A percentile compares a stretch with the other conserved stretches of the same genome.
Evolutionary conservation across 148 eudicot species (phyloP).

Genomic region (Spergularia bocconei): DNA sequence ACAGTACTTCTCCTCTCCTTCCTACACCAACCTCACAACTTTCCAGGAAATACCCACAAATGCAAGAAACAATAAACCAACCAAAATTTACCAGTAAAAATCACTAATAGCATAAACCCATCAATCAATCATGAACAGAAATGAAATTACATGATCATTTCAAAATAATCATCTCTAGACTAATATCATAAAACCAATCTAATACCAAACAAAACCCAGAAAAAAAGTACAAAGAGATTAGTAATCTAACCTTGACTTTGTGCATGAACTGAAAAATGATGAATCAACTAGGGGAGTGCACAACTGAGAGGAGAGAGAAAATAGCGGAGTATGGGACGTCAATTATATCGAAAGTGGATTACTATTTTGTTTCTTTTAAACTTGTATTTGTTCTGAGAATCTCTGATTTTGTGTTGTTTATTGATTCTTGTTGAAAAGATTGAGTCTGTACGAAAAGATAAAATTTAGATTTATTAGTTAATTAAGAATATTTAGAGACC

Average conservation of each 20-base stretch:
- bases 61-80: background rate
- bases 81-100: constrained; percentile 9
- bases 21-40: no score
- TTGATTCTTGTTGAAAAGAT: no score
- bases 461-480: no score
- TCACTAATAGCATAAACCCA: constrained; percentile 3
- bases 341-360: no score
- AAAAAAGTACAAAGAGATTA: background rate
- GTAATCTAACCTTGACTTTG: constrained; percentile 18
- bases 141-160: constrained; percentile 8
- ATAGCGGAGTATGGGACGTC: no score
- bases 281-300: background rate
- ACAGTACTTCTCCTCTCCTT: background rate
- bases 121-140: background rate
- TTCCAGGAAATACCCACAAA: no score
- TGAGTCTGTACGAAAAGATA: no score
- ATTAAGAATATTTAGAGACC: no score
- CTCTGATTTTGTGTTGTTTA: no score
- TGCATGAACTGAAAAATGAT: background rate
- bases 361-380: no score
- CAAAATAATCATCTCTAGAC: background rate
- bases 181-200: no score
- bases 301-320: background rate
- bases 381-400: no score
- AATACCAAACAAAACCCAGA: constrained; percentile 4